phyloP scores from a whole-genome alignment of 768 basidiomycete species.

The Mycena capillaripes region DNA sequence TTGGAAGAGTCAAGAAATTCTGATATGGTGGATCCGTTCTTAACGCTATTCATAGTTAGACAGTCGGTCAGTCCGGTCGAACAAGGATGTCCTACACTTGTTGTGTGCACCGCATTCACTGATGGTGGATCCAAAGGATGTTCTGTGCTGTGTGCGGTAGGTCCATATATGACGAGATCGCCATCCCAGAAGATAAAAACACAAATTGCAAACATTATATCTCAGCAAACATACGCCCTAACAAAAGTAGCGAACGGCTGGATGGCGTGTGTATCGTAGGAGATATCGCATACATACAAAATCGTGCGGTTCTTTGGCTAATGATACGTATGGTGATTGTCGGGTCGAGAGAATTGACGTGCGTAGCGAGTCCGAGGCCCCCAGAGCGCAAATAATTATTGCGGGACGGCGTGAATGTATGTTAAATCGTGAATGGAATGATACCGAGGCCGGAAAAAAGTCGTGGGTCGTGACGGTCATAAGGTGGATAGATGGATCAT shows the following conservation, averaged over 20 bases:
- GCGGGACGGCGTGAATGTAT: constrained; percentile 6
- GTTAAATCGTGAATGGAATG: constrained; percentile 22
- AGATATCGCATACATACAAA: constrained; percentile 32
- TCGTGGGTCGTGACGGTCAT: constrained; percentile 34
- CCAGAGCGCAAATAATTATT: constrained; percentile 22
- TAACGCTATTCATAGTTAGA: no score
- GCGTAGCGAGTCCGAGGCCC: constrained; percentile 27
- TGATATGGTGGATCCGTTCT: no score
- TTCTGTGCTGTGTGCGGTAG: no score
- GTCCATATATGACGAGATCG: neutral
- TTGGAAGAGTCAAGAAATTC: no score
- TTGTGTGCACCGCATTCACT: no score
- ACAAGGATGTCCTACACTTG: no score
- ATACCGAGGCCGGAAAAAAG: constrained; percentile 12
- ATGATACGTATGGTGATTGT: constrained; percentile 33
- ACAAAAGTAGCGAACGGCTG: constrained; percentile 5
- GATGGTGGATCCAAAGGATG: no score
- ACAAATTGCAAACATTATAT: constrained; percentile 29
- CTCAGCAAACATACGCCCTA: constrained; percentile 21
- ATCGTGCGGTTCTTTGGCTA: constrained; percentile 32
- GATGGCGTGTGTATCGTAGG: constrained; percentile 30
- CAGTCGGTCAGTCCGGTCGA: no score
- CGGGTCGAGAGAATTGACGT: constrained; percentile 21
- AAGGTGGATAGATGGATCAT: neutral
- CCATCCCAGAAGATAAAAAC: constrained; percentile 12